A percentile compares a stretch with the other conserved stretches of the same genome.
Evolutionary conservation across 306 rosid genomes (phyloP).

Genomic region (Quercus engelmannii): DNA sequence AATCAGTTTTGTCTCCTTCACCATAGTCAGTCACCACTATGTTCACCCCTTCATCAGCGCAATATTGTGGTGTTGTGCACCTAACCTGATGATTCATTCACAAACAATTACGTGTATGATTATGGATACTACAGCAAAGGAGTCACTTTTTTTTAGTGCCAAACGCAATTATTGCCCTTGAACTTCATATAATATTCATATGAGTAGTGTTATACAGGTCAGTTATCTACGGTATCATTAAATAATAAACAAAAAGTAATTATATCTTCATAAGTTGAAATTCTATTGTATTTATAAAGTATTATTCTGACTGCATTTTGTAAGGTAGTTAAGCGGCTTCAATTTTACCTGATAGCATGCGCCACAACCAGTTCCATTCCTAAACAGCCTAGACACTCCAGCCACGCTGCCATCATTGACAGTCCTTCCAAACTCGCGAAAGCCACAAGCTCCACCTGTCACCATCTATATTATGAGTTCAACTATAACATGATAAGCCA

Average conservation of each 20-base stretch:
- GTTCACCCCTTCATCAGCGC: slow-evolving; percentile 34
- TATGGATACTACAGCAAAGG: background rate
- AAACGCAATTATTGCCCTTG: background rate
- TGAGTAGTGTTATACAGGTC: background rate
- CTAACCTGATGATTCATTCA: slow-evolving; percentile 32
- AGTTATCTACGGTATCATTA: too few species aligned
- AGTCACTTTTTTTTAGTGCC: background rate
- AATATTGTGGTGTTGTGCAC: slow-evolving; percentile 38
- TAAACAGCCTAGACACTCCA: slow-evolving; percentile 69
- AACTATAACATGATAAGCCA: background rate
- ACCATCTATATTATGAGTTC: background rate
- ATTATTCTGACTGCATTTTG: background rate
- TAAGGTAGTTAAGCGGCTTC: background rate
- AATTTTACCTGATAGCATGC: slow-evolving; percentile 72
- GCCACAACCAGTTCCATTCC: slow-evolving; percentile 77
- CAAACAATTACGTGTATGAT: background rate
- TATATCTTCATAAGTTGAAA: too few species aligned
- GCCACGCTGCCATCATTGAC: slow-evolving; percentile 69
- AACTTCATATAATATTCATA: background rate
- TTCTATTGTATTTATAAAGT: too few species aligned
- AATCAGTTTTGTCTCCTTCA: slow-evolving; percentile 54
- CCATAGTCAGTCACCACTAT: slow-evolving; percentile 55
- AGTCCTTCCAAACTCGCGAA: slow-evolving; percentile 69
- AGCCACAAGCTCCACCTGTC: slow-evolving; percentile 89
- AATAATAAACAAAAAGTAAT: too few species aligned